Base-by-base conservation (phyloP, 768 basidiomycete genomes). In the Lepiota subincarnata region DNA sequence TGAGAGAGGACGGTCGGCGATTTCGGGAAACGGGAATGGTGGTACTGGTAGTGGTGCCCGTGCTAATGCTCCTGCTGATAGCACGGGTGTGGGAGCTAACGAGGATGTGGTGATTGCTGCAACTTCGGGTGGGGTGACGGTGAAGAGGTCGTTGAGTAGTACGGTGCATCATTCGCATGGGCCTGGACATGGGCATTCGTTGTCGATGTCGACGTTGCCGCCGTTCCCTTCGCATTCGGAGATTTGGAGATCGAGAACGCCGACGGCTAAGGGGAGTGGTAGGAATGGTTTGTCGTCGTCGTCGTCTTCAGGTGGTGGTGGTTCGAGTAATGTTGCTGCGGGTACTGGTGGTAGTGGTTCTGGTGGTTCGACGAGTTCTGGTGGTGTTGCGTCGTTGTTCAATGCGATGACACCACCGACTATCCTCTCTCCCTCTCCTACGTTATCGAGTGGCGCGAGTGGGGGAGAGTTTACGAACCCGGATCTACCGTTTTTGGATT, bases 401-500 rank as follows among this genome's bases (percentile, higher is more conserved):
- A 44, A 19, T 14, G 2, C 8, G 6, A 31, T 31, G 6, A 31
- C 31, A 31, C 31, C 31, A 8, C 31, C 31, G 10, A 31, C 6
- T 31, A 28, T n/a, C 16, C 8, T 54, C 24, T 48, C 42, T 19
- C 13, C 48, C 11, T 43, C 51, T 4, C 44, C 51, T 22, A 19
- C 46, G 28, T 14, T 40, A n/a, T 24, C 47, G 36, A 43, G 7
- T 18, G 48, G 41, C 24, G 37, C 22, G 19, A 40, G 35, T 19
- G 14, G 49, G 2, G 52, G 38, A 7, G 57, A 26, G 22, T 53
- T 50, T 38, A 48, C 53, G 34, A 72, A 81, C 43, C 37, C 38
- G 18, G 76, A 80, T 55, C 64, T 87, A 2, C 80, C 85, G 3
- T 88, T 86, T 66, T 73, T 88, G 50, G 86, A 88, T 63, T 61